These are phyloP conservation scores for Paralagenidium karlingii DNA, from an alignment of 352 stramenopile genomes.

Conservation along the genomic window DNA sequence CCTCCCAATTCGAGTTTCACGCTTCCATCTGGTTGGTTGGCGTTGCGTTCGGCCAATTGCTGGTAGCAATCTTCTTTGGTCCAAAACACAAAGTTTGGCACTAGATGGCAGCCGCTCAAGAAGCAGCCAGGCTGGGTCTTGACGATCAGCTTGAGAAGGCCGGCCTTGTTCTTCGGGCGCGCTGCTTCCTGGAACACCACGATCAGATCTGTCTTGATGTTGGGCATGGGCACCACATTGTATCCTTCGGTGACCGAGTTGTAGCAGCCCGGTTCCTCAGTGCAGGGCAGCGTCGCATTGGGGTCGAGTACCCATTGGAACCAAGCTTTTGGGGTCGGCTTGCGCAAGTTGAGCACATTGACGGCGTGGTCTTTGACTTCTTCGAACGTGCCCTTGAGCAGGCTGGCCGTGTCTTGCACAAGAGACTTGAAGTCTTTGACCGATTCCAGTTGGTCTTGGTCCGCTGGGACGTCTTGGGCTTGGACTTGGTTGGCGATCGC, in stretches of 20 bases:
- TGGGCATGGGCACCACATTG: conserved; percentile 25
- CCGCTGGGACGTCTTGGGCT: too few species aligned
- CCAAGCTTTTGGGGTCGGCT: conserved; percentile 1
- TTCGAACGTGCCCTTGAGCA: too few species aligned
- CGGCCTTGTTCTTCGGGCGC: conserved; percentile 16
- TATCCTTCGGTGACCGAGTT: conserved; percentile 42
- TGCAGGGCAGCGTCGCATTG: conserved; percentile 23
- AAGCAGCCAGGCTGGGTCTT: conserved; percentile 35
- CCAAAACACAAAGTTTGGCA: conserved; percentile 18
- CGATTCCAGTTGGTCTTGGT: too few species aligned
- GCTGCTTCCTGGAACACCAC: conserved; percentile 26
- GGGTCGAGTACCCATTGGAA: conserved; percentile 32
- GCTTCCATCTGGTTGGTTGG: conserved; percentile 21
- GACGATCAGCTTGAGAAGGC: conserved; percentile 24
- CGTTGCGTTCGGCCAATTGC: conserved; percentile 11
- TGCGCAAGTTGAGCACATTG: too few species aligned
- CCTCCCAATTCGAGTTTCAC: conserved; percentile 28
- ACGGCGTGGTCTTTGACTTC: too few species aligned
- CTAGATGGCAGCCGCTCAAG: conserved; percentile 21
- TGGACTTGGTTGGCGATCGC: too few species aligned
- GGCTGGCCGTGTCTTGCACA: too few species aligned
- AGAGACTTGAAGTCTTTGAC: too few species aligned
- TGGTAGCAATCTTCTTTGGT: conserved; percentile 36
- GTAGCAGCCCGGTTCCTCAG: conserved; percentile 14
- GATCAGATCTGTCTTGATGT: conserved; percentile 13